Evolutionary conservation across 495 filamentous ascomycete species (phyloP).

Genomic region (Talaromyces stipitatus): DNA sequence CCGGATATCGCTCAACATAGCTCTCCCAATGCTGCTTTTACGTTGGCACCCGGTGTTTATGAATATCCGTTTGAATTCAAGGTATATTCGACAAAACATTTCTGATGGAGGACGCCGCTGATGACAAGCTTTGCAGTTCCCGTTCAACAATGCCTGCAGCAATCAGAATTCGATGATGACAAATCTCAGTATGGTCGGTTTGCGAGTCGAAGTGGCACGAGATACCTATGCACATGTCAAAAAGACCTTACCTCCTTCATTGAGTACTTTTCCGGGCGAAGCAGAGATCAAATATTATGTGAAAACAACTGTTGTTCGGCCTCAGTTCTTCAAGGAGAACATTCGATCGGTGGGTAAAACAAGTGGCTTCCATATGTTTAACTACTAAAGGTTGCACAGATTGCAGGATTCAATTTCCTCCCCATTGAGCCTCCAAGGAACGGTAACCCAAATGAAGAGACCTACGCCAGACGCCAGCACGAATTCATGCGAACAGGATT

Average conservation of each 20-base stretch:
- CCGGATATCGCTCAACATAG: constrained; percentile 41
- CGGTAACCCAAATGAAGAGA: constrained; percentile 59
- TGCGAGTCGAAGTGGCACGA: constrained; percentile 51
- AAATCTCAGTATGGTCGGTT: constrained; percentile 46
- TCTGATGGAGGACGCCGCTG: not conserved
- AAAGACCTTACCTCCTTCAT: constrained; percentile 78
- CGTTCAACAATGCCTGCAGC: constrained; percentile 84
- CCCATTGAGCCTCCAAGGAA: constrained; percentile 85
- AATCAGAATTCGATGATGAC: constrained; percentile 50
- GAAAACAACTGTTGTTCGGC: constrained; percentile 81
- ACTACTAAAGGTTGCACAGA: constrained; percentile 23
- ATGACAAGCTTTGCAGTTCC: constrained; percentile 41
- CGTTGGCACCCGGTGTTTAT: constrained; percentile 68
- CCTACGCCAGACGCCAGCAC: constrained; percentile 74
- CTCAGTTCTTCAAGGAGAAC: constrained; percentile 80
- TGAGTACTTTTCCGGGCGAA: constrained; percentile 70
- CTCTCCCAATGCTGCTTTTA: constrained; percentile 42
- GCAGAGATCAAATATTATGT: constrained; percentile 91
- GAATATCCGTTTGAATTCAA: constrained; percentile 91
- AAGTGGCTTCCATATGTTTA: not conserved
- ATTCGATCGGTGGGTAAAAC: constrained; percentile 50
- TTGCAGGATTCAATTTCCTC: constrained; percentile 67
- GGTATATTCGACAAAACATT: constrained; percentile 22
- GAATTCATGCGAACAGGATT: constrained; percentile 50
- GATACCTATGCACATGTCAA: constrained; percentile 61